Percentiles rank a stretch among this genome's conserved stretches.
Evolutionary conservation across 345 rosid genomes (phyloP).

Genomic region (Moringa oleifera): DNA sequence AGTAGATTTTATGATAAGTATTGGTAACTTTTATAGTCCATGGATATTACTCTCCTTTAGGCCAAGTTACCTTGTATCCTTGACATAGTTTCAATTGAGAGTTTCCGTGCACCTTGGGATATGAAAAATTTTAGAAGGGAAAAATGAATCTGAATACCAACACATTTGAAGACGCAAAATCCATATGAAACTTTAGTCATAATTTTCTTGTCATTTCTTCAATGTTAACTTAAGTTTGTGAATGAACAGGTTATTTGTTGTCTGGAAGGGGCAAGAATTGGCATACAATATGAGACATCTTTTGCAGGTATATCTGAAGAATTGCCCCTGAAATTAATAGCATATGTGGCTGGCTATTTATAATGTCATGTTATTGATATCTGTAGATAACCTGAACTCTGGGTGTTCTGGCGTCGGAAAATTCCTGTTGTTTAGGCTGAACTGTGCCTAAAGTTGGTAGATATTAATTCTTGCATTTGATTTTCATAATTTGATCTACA

Average conservation of each 20-base stretch:
- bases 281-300: slow-evolving; percentile 87
- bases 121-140: not conserved
- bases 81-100: not conserved
- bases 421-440: not conserved
- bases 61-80: not conserved
- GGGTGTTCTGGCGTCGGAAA: not conserved
- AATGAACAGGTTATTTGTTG: slow-evolving; percentile 72
- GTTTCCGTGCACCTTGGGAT: not conserved
- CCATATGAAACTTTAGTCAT: not conserved
- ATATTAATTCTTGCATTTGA: too few species aligned
- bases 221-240: slow-evolving; percentile 7
- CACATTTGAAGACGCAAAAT: not conserved
- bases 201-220: not conserved
- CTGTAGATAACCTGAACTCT: not conserved
- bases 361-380: not conserved
- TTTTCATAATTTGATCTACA: too few species aligned
- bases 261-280: slow-evolving; percentile 87
- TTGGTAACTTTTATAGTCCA: too few species aligned
- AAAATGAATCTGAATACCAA: not conserved
- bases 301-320: slow-evolving; percentile 61
- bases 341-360: not conserved
- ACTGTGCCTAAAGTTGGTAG: not conserved
- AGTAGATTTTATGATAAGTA: too few species aligned
- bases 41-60: not conserved
- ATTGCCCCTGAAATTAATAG: not conserved